Conservation (phyloP, 75 land plant genomes). For the Larix kaempferi region DNA sequence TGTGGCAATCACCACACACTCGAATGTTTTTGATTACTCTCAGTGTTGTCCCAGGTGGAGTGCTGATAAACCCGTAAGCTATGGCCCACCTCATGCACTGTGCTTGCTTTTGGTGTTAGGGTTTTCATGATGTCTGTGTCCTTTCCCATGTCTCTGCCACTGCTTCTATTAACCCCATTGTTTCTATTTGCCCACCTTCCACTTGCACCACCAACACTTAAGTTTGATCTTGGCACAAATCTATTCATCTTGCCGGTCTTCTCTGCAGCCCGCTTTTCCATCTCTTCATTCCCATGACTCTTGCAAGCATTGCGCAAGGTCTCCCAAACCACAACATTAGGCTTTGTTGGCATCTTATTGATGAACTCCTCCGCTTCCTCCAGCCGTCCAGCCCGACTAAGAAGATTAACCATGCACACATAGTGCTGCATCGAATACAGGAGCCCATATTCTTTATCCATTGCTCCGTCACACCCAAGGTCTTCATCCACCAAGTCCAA, state of each 20-base stretch:
- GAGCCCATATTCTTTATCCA: constrained; percentile 5
- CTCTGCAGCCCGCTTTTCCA: constrained; percentile 8
- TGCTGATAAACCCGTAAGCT: constrained; percentile 2
- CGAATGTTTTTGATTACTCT: neutral
- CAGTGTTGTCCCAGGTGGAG: constrained; percentile 4
- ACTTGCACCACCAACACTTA: neutral
- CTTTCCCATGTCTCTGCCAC: neutral
- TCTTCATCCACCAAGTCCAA: too few relatives aligned
- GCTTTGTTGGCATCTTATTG: neutral
- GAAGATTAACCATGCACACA: constrained; percentile 11
- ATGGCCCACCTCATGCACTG: constrained; percentile 32
- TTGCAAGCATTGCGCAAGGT: constrained; percentile 14
- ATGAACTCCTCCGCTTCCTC: constrained; percentile 11
- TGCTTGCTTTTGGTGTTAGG: constrained; percentile 5
- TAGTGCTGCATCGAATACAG: constrained; percentile 6
- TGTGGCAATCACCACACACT: constrained; percentile 7
- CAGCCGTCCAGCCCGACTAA: neutral
- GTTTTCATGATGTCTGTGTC: neutral
- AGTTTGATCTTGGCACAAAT: neutral
- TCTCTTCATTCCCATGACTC: constrained; percentile 11
- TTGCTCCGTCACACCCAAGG: neutral
- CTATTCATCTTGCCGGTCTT: neutral
- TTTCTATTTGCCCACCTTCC: neutral
- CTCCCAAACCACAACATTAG: constrained; percentile 5
- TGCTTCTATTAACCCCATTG: neutral